Base-by-base conservation (phyloP, 129 eudicot genomes). In the Kitagawia praeruptora region DNA sequence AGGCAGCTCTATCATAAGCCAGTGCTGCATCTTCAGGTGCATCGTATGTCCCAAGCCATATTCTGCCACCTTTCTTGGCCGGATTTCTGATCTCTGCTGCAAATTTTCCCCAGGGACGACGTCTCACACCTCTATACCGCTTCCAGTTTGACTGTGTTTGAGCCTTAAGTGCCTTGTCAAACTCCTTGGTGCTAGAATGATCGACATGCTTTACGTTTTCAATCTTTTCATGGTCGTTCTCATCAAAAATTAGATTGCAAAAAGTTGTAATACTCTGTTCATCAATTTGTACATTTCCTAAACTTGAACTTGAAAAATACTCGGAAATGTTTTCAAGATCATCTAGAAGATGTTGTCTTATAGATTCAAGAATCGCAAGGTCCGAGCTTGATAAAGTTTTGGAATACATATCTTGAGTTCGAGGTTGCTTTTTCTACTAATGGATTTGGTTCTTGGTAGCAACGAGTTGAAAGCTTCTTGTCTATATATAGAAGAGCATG, bases 21-120 rank as follows among this genome's bases (percentile, higher is more conserved):
- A 81, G 39, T 41, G 80, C 84, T 19, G 80, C 84, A 15, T 81
- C 80, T 46, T 75, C 84, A 3, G 84, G 75, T 27, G 49, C 75
- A 53, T 81, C 76, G 21, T 58, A 75, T 2, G 84, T 81, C 48
- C 84, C 84, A 12, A 81, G 80, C 84, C 80, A 81, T 28, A 81
- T n/a, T 44, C 84, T 75, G 12, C 42, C 64, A 21, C 84, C 84
- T 75, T 46, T 81, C 69, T 75, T 81, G 6, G 56, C 64, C 53
- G 88, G 85, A 40, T 81, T 58, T 51, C 84, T 81, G 70, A 85
- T 81, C 80, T 85, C 85, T 38, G 87, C 87, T 14, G 87, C 84
- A 31, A 80, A 84, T 75, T 81, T 81, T 47, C 87, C 87, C 87
- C 85, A 85, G 66, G 87, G 88, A 67, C 85, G 80, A 70, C 85